Base-by-base conservation (phyloP, 2,329 filamentous ascomycete species). In the Aspergillus costaricaensis region DNA sequence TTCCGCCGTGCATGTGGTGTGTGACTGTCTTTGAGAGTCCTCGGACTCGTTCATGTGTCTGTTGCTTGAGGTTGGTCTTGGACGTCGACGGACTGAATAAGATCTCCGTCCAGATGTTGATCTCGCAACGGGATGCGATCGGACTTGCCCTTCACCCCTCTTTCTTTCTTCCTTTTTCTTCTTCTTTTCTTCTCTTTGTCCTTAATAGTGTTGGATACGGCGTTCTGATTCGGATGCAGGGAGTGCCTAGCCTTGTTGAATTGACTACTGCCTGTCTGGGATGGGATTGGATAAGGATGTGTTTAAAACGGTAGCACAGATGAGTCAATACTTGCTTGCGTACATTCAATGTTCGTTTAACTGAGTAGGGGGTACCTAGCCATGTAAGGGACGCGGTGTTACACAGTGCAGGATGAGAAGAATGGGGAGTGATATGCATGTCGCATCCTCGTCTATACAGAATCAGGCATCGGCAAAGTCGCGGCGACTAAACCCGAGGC, bases 21-120 rank as follows among this genome's bases (percentile, higher is more conserved):
- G 47, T 30, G 47, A 12, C 44, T 49, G 15, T 19, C 47, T 30
- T 32, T 21, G 47, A 14, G 47, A 30, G 25, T 50, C 47, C 47
- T 50, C 47, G 1, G 25, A 27, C 25, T 32, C 9, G 5, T 30
- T 49, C 14, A 15, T 17, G 17, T 52, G 12, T 14, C 51, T 25
- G 54, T 60, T 57, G 36, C 54, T 57, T 52, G 58, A 60, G 58
- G 38, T 60, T 50, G 25, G 32, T 36, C 17, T 54, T 44, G 36
- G 25, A 49, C 55, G 54, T 57, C 15, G 58, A 57, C 19, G 41
- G 48, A 57, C 49, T 39, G 25, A 1, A 19, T 9, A 38, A 8
- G 39, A 48, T 57, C 54, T 48, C 47, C 52, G 47, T 47, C 32
- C 25, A 14, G 48, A 21, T 21, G 30, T 60, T 30, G 54, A 60